phyloP scores from a whole-genome alignment of 2,329 filamentous ascomycete genomes.

The Aspergillus chevalieri region DNA sequence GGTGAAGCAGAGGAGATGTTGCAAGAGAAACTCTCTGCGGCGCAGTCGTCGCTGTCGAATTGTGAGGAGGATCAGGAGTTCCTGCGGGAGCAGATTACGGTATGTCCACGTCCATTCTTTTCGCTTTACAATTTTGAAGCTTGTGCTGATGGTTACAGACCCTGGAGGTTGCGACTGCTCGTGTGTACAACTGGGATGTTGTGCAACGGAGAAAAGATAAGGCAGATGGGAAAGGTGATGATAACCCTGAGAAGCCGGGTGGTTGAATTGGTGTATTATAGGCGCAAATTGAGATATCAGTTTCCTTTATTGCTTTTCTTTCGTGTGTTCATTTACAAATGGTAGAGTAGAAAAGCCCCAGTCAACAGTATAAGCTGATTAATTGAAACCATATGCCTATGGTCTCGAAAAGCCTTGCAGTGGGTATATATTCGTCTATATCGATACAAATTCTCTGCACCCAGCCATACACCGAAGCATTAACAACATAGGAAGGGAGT shows the following conservation, averaged over 20 bases:
- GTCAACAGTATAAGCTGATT: neutral
- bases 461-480: no score
- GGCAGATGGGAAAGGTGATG: constrained; percentile 46
- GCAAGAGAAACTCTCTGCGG: constrained; percentile 67
- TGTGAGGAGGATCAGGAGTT: constrained; percentile 97
- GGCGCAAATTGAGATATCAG: no score
- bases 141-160: constrained; percentile 54
- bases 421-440: no score
- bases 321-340: constrained; percentile 2
- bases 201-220: constrained; percentile 92
- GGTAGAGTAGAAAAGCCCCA: no score
- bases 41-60: constrained; percentile 72
- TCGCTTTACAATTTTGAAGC: neutral
- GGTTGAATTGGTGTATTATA: constrained; percentile 4
- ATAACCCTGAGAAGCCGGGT: constrained; percentile 22
- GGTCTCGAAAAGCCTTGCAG: no score
- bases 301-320: neutral
- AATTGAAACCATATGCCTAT: neutral
- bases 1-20: constrained; percentile 78
- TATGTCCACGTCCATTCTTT: constrained; percentile 40
- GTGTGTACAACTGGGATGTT: constrained; percentile 99
- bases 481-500: no score
- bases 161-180: constrained; percentile 89
- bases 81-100: constrained; percentile 90
- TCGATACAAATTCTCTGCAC: no score